Conservation (phyloP, 208 protist genomes). For the Endotrypanum monterogeii region DNA sequence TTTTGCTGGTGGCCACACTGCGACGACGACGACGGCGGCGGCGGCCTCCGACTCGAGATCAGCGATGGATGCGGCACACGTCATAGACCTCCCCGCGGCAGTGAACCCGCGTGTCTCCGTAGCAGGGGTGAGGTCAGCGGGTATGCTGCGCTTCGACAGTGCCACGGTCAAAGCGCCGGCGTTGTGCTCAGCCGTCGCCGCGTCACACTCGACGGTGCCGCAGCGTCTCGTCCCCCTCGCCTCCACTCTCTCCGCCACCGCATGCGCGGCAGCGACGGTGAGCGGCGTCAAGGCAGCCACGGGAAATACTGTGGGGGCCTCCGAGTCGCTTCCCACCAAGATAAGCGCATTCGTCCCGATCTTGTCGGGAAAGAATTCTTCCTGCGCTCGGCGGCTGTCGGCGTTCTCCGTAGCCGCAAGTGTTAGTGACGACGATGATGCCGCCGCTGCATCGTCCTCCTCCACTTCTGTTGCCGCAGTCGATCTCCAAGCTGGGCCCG, state of each 20-base stretch:
- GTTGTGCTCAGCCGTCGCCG: background rate
- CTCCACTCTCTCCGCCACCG: background rate
- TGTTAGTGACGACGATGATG: no score
- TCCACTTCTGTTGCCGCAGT: background rate
- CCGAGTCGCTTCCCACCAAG: background rate
- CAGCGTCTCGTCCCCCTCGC: constrained; percentile 1
- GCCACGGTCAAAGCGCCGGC: background rate
- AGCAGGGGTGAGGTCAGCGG: background rate
- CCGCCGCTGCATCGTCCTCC: no score
- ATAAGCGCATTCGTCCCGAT: background rate
- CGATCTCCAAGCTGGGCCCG: background rate
- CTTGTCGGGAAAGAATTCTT: background rate
- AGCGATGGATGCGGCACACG: background rate
- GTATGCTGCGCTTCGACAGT: background rate
- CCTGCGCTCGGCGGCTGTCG: background rate
- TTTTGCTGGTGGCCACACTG: background rate
- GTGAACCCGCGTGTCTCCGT: background rate
- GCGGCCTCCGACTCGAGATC: background rate
- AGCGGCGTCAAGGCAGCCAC: background rate
- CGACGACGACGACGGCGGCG: background rate
- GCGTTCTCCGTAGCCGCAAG: background rate
- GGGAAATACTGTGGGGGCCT: background rate
- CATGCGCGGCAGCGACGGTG: background rate
- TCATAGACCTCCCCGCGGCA: background rate
- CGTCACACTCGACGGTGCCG: background rate